A percentile compares a stretch with the other conserved stretches of the same genome.
Evolutionary conservation across 2,329 filamentous ascomycete species (phyloP).

Genomic region (Botrytis tulipae): DNA sequence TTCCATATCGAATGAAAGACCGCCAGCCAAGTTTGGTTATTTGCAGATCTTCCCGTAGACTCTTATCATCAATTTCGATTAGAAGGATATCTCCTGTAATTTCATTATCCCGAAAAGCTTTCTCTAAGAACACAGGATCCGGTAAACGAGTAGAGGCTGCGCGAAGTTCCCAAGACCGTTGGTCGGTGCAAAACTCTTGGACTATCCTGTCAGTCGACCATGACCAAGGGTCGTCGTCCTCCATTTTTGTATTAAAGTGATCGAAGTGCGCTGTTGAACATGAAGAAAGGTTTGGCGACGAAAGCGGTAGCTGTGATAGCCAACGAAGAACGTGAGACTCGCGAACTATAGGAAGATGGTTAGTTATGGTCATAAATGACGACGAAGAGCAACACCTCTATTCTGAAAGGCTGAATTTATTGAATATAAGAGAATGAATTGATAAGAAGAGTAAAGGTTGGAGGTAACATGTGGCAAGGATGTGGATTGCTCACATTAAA

Average conservation of each 20-base stretch:
- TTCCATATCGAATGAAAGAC: slow-evolving; percentile 51
- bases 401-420: background rate
- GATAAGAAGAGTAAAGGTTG: background rate
- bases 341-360: slow-evolving; percentile 4
- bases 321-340: background rate
- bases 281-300: background rate
- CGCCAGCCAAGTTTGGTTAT: slow-evolving; percentile 30
- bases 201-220: slow-evolving; percentile 72
- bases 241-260: slow-evolving; percentile 22
- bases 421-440: background rate
- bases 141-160: slow-evolving; percentile 42
- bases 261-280: background rate
- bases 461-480: background rate
- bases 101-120: slow-evolving; percentile 57
- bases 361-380: slow-evolving; percentile 11
- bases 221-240: slow-evolving; percentile 63
- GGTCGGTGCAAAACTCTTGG: slow-evolving; percentile 58
- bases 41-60: slow-evolving; percentile 32
- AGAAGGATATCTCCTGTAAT: slow-evolving; percentile 43
- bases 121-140: slow-evolving; percentile 52
- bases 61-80: slow-evolving; percentile 27
- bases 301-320: slow-evolving; percentile 8
- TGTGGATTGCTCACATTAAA: background rate
- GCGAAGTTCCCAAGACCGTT: slow-evolving; percentile 48
- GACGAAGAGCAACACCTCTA: background rate